phyloP scores from a whole-genome alignment of 1,284 basidiomycete species.

The Termitomyces sp. region DNA sequence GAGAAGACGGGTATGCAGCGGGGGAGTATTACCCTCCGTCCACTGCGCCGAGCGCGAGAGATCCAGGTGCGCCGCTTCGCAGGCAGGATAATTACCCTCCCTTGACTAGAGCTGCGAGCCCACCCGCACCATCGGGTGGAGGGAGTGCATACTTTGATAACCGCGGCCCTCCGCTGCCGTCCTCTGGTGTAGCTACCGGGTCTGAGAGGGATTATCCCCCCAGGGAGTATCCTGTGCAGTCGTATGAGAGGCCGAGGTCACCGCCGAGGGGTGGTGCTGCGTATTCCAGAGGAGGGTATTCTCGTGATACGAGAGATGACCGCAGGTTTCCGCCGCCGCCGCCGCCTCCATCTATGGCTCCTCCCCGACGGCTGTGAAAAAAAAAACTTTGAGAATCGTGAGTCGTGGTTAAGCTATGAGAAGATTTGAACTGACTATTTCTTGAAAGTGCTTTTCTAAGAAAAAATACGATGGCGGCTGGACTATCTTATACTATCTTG shows the following conservation, averaged over 20 bases:
- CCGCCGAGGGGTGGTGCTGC: conserved; percentile 10
- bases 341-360: conserved; percentile 3
- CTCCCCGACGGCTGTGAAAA: conserved; percentile 11
- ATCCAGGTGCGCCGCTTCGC: conserved; percentile 4
- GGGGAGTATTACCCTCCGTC: conserved; percentile 25
- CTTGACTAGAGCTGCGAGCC: conserved; percentile 6
- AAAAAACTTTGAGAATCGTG: background rate
- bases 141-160: conserved; percentile 17
- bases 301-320: conserved; percentile 4
- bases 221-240: conserved; percentile 16
- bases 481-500: background rate
- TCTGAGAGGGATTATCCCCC: conserved; percentile 20
- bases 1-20: conserved; percentile 26
- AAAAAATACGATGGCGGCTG: background rate
- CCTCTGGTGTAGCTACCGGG: conserved; percentile 1
- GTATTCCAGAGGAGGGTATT: conserved; percentile 15
- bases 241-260: conserved; percentile 25
- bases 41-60: background rate
- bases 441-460: background rate
- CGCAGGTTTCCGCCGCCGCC: conserved; percentile 5
- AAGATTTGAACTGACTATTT: background rate
- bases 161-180: conserved; percentile 11
- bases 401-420: background rate
- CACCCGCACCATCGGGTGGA: conserved; percentile 13
- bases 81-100: conserved; percentile 9